Evolutionary conservation across 1,139 yeast species (phyloP).

Genomic region (Magnusiomyces fungicola): DNA sequence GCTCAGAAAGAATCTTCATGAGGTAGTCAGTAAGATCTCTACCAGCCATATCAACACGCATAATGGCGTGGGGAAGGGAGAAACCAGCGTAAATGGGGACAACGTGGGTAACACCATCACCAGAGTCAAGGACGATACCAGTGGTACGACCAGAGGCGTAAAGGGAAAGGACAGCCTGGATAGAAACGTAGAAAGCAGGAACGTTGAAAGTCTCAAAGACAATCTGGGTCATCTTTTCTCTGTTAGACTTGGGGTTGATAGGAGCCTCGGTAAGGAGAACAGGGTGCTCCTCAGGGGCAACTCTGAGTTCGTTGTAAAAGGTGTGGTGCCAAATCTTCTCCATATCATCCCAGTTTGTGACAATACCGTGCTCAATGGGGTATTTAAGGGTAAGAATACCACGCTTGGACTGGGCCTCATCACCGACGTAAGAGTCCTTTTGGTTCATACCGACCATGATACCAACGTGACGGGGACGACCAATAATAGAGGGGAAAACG

Average conservation of each 20-base stretch:
- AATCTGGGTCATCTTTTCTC: conserved; percentile 99
- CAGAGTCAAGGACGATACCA: conserved; percentile 98
- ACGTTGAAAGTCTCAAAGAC: conserved; percentile 98
- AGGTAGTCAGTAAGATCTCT: conserved; percentile 98
- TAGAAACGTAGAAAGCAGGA: conserved; percentile 97
- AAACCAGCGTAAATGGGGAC: conserved; percentile 99
- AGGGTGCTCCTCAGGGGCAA: conserved; percentile 99
- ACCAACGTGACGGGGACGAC: conserved; percentile 99
- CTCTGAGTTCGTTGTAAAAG: conserved; percentile 94
- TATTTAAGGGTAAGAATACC: conserved; percentile 98
- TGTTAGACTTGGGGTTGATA: conserved; percentile 97
- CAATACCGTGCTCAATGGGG: conserved; percentile 99
- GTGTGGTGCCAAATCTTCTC: conserved; percentile 99
- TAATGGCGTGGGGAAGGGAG: conserved; percentile 98
- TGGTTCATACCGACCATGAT: conserved; percentile 98
- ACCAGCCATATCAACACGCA: conserved; percentile 99
- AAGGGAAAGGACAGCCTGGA: conserved; percentile 96
- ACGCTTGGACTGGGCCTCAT: conserved; percentile 99
- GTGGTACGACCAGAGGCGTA: conserved; percentile 99
- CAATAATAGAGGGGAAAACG: conserved; percentile 99
- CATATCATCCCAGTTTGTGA: conserved; percentile 99
- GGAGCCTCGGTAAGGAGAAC: conserved; percentile 98
- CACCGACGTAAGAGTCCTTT: conserved; percentile 99
- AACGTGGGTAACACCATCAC: conserved; percentile 99
- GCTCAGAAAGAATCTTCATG: conserved; percentile 96